A percentile compares a stretch with the other conserved stretches of the same genome.
These are phyloP conservation scores for Aspergillus cejpii DNA, from an alignment of 2,329 filamentous ascomycete species.

Conservation along the genomic window DNA sequence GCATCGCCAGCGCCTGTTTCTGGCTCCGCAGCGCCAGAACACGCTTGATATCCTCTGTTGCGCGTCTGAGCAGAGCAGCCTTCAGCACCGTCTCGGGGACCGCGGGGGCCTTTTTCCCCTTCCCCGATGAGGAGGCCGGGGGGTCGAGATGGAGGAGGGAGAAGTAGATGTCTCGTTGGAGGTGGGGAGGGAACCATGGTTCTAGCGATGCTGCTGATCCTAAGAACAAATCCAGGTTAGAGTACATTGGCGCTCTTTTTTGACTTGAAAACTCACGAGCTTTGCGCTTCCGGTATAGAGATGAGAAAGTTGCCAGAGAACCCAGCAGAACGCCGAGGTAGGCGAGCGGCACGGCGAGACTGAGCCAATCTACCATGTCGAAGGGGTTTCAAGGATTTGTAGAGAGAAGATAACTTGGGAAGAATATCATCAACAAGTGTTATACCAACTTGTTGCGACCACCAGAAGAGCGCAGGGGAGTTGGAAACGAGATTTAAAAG, in stretches of 20 bases:
- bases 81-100: constrained; percentile 81
- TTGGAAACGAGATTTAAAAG: background rate
- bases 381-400: constrained; percentile 12
- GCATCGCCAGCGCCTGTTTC: constrained; percentile 75
- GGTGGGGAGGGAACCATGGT: constrained; percentile 87
- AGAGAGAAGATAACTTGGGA: constrained; percentile 1
- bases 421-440: constrained; percentile 4
- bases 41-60: constrained; percentile 85
- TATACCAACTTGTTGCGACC: too few relatives aligned
- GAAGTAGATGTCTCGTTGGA: constrained; percentile 90
- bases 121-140: constrained; percentile 38
- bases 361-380: constrained; percentile 65
- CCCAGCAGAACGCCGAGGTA: constrained; percentile 84
- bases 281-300: constrained; percentile 88
- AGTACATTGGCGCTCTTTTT: constrained; percentile 18
- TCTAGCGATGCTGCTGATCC: constrained; percentile 76
- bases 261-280: constrained; percentile 51
- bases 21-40: constrained; percentile 82
- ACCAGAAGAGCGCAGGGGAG: background rate
- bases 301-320: constrained; percentile 85
- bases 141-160: constrained; percentile 76
- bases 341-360: constrained; percentile 77
- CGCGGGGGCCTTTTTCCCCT: constrained; percentile 59
- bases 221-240: constrained; percentile 37
- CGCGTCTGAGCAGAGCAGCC: constrained; percentile 79